phyloP scores from a whole-genome alignment of 2,329 filamentous ascomycete genomes.

The Cadophora gregata region DNA sequence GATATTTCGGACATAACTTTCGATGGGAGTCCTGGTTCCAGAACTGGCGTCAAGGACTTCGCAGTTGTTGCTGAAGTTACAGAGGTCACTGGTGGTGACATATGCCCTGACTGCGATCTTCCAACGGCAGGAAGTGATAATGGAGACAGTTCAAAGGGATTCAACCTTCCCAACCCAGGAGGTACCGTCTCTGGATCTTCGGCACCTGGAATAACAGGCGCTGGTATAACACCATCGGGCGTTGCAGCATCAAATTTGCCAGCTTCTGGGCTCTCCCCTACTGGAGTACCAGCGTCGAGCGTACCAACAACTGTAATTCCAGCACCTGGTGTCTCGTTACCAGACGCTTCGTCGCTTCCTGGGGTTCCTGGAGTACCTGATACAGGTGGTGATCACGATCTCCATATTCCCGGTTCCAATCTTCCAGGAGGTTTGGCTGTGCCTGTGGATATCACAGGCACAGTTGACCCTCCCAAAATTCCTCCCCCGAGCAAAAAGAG shows the following conservation, averaged over 20 bases:
- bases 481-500: slow-evolving; percentile 16
- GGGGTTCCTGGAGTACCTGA: background rate
- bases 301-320: background rate
- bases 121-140: background rate
- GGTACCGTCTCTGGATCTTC: background rate
- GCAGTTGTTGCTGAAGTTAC: background rate
- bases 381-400: background rate
- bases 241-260: background rate
- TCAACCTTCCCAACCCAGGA: background rate
- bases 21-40: slow-evolving; percentile 19
- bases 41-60: slow-evolving; percentile 2
- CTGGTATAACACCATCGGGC: background rate
- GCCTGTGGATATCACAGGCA: slow-evolving; percentile 22
- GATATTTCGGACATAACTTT: slow-evolving; percentile 18
- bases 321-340: background rate
- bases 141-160: background rate
- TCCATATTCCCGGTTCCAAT: background rate
- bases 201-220: background rate
- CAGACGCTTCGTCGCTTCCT: background rate
- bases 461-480: slow-evolving; percentile 16
- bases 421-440: slow-evolving; percentile 12
- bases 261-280: background rate
- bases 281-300: background rate
- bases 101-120: slow-evolving; percentile 22
- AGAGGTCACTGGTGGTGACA: background rate